These are phyloP conservation scores for Umbilicus rupestris DNA, from an alignment of 164 flowering plant genomes.

Conservation along the genomic window DNA sequence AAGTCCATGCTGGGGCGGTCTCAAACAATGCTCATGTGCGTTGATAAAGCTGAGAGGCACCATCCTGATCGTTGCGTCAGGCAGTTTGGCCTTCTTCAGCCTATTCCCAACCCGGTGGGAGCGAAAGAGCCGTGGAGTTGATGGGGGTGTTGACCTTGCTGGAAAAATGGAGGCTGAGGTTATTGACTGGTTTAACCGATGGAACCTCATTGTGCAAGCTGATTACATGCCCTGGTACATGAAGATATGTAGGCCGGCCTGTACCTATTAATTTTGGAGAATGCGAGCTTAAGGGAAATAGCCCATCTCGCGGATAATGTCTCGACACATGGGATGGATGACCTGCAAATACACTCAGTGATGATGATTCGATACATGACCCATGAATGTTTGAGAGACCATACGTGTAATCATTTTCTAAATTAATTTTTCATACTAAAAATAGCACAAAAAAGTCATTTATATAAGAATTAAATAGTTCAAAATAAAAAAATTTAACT, in stretches of 20 bases:
- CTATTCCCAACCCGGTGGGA: constrained; percentile 57
- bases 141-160: constrained; percentile 57
- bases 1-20: constrained; percentile 44
- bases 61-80: constrained; percentile 63
- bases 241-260: constrained; percentile 51
- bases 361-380: too few relatives aligned
- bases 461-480: too few relatives aligned
- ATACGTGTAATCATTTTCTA: too few relatives aligned
- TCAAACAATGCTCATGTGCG: constrained; percentile 63
- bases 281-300: constrained; percentile 46
- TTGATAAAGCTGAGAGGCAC: constrained; percentile 73
- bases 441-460: too few relatives aligned
- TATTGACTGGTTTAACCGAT: constrained; percentile 46
- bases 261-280: constrained; percentile 39
- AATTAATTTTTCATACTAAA: too few relatives aligned
- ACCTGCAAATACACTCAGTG: constrained; percentile 37
- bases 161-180: constrained; percentile 46
- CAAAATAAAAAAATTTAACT: too few relatives aligned
- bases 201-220: constrained; percentile 31
- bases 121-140: constrained; percentile 58
- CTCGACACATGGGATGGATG: constrained; percentile 50
- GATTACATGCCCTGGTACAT: constrained; percentile 59
- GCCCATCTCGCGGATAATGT: constrained; percentile 46
- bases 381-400: too few relatives aligned
- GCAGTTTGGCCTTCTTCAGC: constrained; percentile 49